These are phyloP conservation scores for Pleurotus tuber-regium DNA, from an alignment of 768 basidiomycete genomes.

Conservation along the genomic window DNA sequence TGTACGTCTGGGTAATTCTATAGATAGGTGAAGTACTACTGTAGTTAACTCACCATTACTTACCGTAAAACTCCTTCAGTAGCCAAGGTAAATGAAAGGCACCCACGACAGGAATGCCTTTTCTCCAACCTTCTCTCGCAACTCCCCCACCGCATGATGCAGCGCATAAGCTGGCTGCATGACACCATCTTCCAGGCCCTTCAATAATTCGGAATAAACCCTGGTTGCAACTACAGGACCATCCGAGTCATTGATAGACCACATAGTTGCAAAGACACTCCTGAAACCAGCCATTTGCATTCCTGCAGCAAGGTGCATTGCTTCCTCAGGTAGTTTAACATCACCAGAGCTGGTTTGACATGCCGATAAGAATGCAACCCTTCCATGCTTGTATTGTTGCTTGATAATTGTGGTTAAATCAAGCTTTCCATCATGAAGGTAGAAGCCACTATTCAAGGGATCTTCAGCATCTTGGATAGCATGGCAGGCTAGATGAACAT, in stretches of 20 bases:
- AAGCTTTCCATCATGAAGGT: constrained; percentile 20
- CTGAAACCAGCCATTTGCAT: constrained; percentile 33
- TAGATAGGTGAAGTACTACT: too few species aligned
- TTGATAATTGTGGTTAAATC: constrained; percentile 21
- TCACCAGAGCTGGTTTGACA: constrained; percentile 41
- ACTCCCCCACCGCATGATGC: constrained; percentile 19
- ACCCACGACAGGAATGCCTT: constrained; percentile 19
- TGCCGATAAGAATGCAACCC: constrained; percentile 44
- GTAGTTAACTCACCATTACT: too few species aligned
- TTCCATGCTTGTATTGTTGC: constrained; percentile 20
- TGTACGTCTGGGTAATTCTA: too few species aligned
- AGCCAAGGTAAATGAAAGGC: constrained; percentile 24
- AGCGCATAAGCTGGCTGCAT: constrained; percentile 22
- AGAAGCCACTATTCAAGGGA: constrained; percentile 24
- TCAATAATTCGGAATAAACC: constrained; percentile 29
- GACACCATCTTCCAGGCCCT: constrained; percentile 9
- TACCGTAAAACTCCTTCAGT: too few species aligned
- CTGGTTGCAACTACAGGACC: constrained; percentile 29
- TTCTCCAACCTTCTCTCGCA: constrained; percentile 13
- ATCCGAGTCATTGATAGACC: constrained; percentile 36
- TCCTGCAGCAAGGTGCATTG: constrained; percentile 39
- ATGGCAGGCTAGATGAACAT: constrained; percentile 39
- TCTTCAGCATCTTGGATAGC: constrained; percentile 26
- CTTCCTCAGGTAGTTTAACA: constrained; percentile 20
- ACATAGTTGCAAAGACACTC: constrained; percentile 40